phyloP scores from a whole-genome alignment of 306 rosid genomes.

The Castanopsis chinensis region DNA sequence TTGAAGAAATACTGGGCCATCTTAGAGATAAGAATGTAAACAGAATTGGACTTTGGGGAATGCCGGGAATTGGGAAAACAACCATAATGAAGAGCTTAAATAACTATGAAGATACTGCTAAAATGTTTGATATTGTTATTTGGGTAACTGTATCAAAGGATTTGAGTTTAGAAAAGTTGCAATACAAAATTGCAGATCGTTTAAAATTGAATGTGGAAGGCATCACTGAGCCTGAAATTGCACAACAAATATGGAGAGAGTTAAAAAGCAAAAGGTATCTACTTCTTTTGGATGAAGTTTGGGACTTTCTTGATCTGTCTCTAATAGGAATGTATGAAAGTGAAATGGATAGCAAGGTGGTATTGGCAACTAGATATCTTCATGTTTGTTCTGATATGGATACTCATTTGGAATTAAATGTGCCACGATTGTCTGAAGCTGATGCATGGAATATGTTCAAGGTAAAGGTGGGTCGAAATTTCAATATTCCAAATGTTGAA shows the following conservation, averaged over 20 bases:
- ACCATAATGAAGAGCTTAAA: no score
- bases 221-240: neutral
- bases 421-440: neutral
- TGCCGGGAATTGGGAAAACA: no score
- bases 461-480: neutral
- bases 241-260: neutral
- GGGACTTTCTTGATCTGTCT: neutral
- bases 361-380: constrained; percentile 8
- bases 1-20: no score
- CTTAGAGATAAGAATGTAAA: no score
- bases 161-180: neutral
- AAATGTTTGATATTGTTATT: no score
- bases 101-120: no score
- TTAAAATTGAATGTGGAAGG: neutral
- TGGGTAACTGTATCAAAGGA: neutral
- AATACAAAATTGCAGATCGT: neutral
- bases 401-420: neutral
- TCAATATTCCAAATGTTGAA: constrained; percentile 15
- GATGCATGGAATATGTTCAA: constrained; percentile 38
- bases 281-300: no score
- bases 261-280: neutral
- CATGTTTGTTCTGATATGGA: neutral
- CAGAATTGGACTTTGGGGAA: no score
- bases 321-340: constrained; percentile 6
- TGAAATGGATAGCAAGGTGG: constrained; percentile 21